Evolutionary conservation across 179 eudicot genomes (phyloP).

Genomic region (Spinacia oleracea): DNA sequence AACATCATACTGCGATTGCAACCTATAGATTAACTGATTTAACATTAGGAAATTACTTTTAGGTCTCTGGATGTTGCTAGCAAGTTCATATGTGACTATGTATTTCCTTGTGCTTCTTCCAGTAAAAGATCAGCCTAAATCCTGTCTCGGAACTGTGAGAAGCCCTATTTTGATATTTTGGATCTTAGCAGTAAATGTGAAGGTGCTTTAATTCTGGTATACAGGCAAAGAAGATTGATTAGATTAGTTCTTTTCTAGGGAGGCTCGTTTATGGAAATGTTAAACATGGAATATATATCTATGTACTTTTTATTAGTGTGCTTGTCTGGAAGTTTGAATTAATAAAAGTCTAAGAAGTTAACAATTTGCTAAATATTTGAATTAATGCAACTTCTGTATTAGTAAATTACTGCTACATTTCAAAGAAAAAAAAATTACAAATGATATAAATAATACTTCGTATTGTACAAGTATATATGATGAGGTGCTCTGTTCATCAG

Average conservation of each 20-base stretch:
- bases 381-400: too few relatives aligned
- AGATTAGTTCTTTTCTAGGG: neutral
- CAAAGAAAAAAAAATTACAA: too few relatives aligned
- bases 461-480: too few relatives aligned
- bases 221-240: neutral
- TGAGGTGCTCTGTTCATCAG: neutral
- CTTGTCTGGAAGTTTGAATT: too few relatives aligned
- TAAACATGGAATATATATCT: too few relatives aligned
- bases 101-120: neutral
- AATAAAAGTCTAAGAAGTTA: too few relatives aligned
- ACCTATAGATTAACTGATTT: neutral
- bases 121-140: neutral
- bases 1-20: neutral
- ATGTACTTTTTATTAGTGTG: too few relatives aligned
- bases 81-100: too few relatives aligned
- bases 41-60: neutral
- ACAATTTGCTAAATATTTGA: too few relatives aligned
- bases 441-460: too few relatives aligned
- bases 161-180: neutral
- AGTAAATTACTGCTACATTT: too few relatives aligned
- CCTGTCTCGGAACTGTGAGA: neutral
- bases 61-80: neutral
- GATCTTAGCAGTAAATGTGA: neutral
- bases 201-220: neutral
- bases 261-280: neutral